Base-by-base conservation (phyloP, 2,329 filamentous ascomycete genomes). In the Aaosphaeria pasadenensis region DNA sequence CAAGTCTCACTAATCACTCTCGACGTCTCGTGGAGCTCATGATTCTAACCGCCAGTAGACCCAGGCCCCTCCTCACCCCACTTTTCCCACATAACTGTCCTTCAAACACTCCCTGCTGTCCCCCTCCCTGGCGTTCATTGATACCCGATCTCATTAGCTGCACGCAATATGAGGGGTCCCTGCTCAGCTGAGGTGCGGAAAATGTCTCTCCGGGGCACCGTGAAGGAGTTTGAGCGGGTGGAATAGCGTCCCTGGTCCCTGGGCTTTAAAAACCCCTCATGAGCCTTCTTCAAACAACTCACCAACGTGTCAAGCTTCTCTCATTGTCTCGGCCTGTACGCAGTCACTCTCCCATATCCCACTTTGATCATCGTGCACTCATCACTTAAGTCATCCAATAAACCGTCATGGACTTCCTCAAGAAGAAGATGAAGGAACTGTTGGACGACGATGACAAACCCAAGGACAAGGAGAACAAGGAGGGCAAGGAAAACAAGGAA, bases 341-440 rank as follows among this genome's bases (percentile, higher is more conserved):
- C 17, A 24, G 17, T 24, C 33, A 13, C 35, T 17, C 49, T 36
- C 35, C 41, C 31, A 29, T 11, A 40, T 40, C 39, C 9, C 7
- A 11, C 39, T 40, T 28, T 24, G 39, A 9, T 24, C 17, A 24
- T 24, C 17, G 17, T 24, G 17, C 17, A 24, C 17, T 24, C 17
- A 24, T 24, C 17, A 24, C 17, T 24, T 2, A 3, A 24, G 17
- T 11, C 24, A 31, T 7, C 36, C 38, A 42, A 24, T 9, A 41
- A 29, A 29, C 43, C 45, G 47, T 6, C 39, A 75, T 76, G 73
- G 73, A 73, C 46, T 75, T 76, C 52, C 67, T 75, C 54, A 74
- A 73, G 60, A 74, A 76, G 52, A 69, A 74, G 53, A 74, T 72
- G 59, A 72, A 72, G 54, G 71, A 74, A 52, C 63, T 75, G 51